A percentile compares a stretch with the other conserved stretches of the same genome.
Evolutionary conservation across 2,329 filamentous ascomycete species (phyloP).

Genomic region (Pseudocercospora pini-densiflorae): DNA sequence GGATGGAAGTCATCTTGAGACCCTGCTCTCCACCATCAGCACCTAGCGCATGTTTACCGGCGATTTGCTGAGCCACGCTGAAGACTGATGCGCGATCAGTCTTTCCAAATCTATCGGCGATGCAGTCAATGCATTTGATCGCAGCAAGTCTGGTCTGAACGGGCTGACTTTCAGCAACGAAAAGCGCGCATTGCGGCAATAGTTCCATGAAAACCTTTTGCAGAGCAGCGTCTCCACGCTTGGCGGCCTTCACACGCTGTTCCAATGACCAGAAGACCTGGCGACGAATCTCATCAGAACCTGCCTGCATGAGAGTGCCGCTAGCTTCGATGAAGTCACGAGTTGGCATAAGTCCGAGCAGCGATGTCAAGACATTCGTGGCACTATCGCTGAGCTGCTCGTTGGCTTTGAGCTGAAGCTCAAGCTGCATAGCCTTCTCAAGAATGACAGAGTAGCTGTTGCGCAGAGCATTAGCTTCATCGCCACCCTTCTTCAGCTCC

Average conservation of each 20-base stretch:
- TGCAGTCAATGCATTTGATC: slow-evolving; percentile 87
- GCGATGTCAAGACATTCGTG: slow-evolving; percentile 73
- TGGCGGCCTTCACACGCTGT: slow-evolving; percentile 74
- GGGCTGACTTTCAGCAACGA: slow-evolving; percentile 74
- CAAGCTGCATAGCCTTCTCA: slow-evolving; percentile 56
- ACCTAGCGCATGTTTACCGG: slow-evolving; percentile 75
- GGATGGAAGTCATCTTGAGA: slow-evolving; percentile 79
- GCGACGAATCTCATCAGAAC: slow-evolving; percentile 72
- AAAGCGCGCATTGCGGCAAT: slow-evolving; percentile 59
- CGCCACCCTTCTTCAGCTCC: slow-evolving; percentile 31
- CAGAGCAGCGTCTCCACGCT: slow-evolving; percentile 71
- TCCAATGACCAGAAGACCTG: slow-evolving; percentile 83
- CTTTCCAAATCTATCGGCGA: slow-evolving; percentile 93
- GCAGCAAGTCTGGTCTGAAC: slow-evolving; percentile 81
- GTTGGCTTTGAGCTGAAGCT: slow-evolving; percentile 62
- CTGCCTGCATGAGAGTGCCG: slow-evolving; percentile 76
- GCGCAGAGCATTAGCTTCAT: slow-evolving; percentile 31
- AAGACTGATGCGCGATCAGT: slow-evolving; percentile 80
- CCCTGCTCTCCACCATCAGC: slow-evolving; percentile 70
- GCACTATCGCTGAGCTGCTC: slow-evolving; percentile 47
- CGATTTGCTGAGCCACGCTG: slow-evolving; percentile 75
- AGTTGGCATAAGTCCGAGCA: slow-evolving; percentile 85
- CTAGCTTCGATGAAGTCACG: slow-evolving; percentile 88
- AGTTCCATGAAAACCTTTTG: slow-evolving; percentile 65
- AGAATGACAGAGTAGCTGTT: slow-evolving; percentile 41